Conservation (phyloP, 2,329 filamentous ascomycete species). For the Claviceps humidiphila region DNA sequence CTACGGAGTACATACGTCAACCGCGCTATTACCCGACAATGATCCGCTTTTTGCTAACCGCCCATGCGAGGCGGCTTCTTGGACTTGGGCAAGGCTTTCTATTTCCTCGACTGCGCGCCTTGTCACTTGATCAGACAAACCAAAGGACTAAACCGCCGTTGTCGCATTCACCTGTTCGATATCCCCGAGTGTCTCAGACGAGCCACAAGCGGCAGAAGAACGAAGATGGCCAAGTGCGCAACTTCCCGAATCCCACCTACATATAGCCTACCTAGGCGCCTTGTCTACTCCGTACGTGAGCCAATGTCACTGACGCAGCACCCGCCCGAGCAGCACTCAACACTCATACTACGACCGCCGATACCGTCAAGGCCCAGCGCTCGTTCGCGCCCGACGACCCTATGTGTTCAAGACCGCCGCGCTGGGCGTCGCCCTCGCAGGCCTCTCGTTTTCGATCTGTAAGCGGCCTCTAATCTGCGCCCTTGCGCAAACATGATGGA, state of each 20-base stretch:
- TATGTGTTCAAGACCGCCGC: slow-evolving; percentile 83
- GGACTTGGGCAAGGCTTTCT: too few species aligned
- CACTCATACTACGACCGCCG: slow-evolving; percentile 83
- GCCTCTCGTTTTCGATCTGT: slow-evolving; percentile 49
- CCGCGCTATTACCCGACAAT: slow-evolving; percentile 2
- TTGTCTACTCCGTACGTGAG: too few species aligned
- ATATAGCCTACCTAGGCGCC: too few species aligned
- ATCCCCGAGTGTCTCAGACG: too few species aligned
- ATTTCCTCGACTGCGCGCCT: too few species aligned
- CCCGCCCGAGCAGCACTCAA: slow-evolving; percentile 24
- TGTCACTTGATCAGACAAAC: too few species aligned
- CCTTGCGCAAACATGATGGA: not conserved
- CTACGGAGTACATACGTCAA: slow-evolving; percentile 1
- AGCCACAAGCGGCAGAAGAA: too few species aligned
- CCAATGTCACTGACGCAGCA: not conserved
- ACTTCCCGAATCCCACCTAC: not conserved
- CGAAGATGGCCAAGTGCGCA: slow-evolving; percentile 2
- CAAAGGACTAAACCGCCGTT: too few species aligned
- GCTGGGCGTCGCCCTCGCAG: too few species aligned
- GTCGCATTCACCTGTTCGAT: too few species aligned
- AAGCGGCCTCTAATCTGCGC: slow-evolving; percentile 28
- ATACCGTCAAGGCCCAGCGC: slow-evolving; percentile 72
- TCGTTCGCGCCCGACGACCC: slow-evolving; percentile 81
- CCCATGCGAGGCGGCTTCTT: too few species aligned
- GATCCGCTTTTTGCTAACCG: not conserved